A percentile compares a stretch with the other conserved stretches of the same genome.
Evolutionary conservation across 2,329 filamentous ascomycete genomes (phyloP).

Genomic region (Sporothrix euskadiensis): DNA sequence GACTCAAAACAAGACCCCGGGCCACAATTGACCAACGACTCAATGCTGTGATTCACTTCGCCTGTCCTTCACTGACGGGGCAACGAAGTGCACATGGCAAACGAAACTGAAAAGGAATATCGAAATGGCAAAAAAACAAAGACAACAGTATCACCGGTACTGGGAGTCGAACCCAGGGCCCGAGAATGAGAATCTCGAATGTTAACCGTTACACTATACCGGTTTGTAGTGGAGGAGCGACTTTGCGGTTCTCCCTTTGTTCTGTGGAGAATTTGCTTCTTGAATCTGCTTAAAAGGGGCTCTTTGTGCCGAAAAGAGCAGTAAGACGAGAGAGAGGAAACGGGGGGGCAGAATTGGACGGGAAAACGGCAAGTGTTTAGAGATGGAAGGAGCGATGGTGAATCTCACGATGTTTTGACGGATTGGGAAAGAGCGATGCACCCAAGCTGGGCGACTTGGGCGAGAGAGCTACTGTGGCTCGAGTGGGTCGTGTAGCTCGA

Average conservation of each 20-base stretch:
- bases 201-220: constrained; percentile 36
- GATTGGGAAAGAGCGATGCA: constrained; percentile 10
- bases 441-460: not conserved
- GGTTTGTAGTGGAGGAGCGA: constrained; percentile 20
- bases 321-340: not conserved
- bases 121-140: not conserved
- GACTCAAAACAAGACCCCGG: not conserved
- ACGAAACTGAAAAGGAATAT: not conserved
- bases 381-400: not conserved
- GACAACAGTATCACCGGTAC: constrained; percentile 31
- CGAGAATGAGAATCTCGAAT: constrained; percentile 36
- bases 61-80: not conserved
- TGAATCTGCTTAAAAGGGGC: not conserved
- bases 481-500: too few relatives aligned
- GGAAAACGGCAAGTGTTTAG: not conserved
- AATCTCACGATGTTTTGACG: constrained; percentile 2
- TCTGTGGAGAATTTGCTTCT: not conserved
- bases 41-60: not conserved
- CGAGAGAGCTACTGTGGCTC: not conserved
- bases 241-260: not conserved
- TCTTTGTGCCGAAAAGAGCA: not conserved
- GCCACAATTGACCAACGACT: not conserved
- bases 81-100: not conserved
- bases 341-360: not conserved
- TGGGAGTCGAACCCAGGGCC: constrained; percentile 36